A percentile compares a stretch with the other conserved stretches of the same genome.
phyloP scores from a whole-genome alignment of 73 alveolate species.

The Symbiodinium pilosum region DNA sequence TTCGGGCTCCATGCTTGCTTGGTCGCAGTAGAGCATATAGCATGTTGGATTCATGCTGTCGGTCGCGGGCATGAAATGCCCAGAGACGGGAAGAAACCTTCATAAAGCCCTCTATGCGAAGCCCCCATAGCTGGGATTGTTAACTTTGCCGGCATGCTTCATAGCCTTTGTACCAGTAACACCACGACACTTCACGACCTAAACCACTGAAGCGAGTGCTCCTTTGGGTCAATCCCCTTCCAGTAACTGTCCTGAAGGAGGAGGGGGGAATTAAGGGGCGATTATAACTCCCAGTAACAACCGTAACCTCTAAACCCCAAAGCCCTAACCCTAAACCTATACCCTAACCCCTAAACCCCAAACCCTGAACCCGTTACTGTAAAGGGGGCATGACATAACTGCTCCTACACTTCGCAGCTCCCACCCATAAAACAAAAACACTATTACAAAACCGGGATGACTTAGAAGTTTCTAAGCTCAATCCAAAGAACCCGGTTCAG shows the following conservation, averaged over 20 bases:
- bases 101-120: too few relatives aligned
- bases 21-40: background rate
- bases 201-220: too few relatives aligned
- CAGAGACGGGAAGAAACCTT: background rate
- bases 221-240: too few relatives aligned
- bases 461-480: too few relatives aligned
- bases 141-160: too few relatives aligned
- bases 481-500: too few relatives aligned
- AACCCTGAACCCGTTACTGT: conserved; percentile 1
- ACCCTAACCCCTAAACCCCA: background rate
- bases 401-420: background rate
- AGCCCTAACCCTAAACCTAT: background rate
- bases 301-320: background rate
- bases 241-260: too few relatives aligned
- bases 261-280: too few relatives aligned
- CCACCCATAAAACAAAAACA: too few relatives aligned
- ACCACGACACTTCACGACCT: too few relatives aligned
- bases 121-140: background rate
- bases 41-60: background rate
- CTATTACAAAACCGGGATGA: too few relatives aligned
- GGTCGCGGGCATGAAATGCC: background rate
- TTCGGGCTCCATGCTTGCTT: background rate
- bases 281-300: too few relatives aligned
- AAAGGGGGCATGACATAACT: background rate
- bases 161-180: background rate